Base-by-base conservation (phyloP, 768 basidiomycete species). In the Asterophora lycoperdoides region DNA sequence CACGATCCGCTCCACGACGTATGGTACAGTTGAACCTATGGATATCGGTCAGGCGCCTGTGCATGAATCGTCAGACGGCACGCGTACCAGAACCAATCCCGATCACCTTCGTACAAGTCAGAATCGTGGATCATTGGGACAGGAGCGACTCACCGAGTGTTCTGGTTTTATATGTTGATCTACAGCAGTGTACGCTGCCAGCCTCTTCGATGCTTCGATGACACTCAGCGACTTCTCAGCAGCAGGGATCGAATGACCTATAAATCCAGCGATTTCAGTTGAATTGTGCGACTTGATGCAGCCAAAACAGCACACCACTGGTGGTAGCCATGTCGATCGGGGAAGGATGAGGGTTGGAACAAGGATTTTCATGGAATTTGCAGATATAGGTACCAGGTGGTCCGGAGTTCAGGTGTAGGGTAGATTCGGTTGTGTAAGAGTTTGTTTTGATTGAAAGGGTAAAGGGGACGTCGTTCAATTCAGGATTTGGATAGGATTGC, bases 161-260 rank as follows among this genome's bases (percentile, higher is more conserved):
- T 91, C 78, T 20, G 85, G 79, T 48, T 77, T 76, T 28, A 99
- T 77, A 68, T 97, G 88, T 42, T 81, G 77, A 64, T 98, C 95
- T 1, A 99, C 95, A 0, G 96, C 96, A 1, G 89, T 88, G 69
- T 82, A 94, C 3, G 96, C 96, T 8, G 96, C 96, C 14, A 95
- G 76, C 45, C 80, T 77, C 69, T 99, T 99, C 14, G 93, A 83
- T 45, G 77, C 76, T 59, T 98, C 95, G 34, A 98, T 72, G 4
- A 63, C 61, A 34, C 72, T 74, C 56, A 80, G 32, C 15, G 39
- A 17, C 19, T 40, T 36, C 14, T 2, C 41, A 30, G 30, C 20
- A 8, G 41, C 13, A 5, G 20, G 28, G 30, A 13, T 17, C 8
- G 14, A 11, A 19, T 6, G 32, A 18, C 26, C 13, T n/a, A 11